A percentile compares a stretch with the other conserved stretches of the same genome.
These are phyloP conservation scores for Pisolithus marmoratus DNA, from an alignment of 768 basidiomycete genomes.

Conservation along the genomic window DNA sequence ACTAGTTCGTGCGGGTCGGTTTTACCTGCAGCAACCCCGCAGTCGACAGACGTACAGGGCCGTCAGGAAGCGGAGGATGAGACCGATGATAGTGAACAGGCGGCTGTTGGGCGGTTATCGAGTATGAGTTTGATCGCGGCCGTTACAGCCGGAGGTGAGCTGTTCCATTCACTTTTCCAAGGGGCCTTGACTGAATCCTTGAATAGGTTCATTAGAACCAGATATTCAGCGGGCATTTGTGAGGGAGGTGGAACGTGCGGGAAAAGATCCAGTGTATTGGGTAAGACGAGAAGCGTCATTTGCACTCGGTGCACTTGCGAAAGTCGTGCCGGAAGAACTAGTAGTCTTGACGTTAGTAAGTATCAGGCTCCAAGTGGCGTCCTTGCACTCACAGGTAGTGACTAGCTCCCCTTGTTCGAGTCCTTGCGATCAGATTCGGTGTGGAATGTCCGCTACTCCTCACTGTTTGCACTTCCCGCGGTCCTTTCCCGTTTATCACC, in stretches of 20 bases:
- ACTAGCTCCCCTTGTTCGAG: constrained; percentile 78
- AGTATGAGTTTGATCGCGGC: constrained; percentile 94
- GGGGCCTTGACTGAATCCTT: constrained; percentile 4
- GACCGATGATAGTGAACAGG: constrained; percentile 53
- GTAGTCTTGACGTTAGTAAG: constrained; percentile 59
- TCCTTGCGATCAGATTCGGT: constrained; percentile 58
- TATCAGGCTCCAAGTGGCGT: constrained; percentile 7
- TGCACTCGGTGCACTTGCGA: constrained; percentile 83
- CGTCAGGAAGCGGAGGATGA: constrained; percentile 35
- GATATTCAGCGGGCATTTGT: constrained; percentile 62
- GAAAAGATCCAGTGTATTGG: constrained; percentile 63
- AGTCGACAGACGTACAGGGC: constrained; percentile 10
- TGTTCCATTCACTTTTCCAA: constrained; percentile 5
- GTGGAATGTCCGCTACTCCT: constrained; percentile 85
- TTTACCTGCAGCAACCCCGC: constrained; percentile 10
- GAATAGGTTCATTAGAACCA: constrained; percentile 47
- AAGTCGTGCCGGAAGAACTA: constrained; percentile 75
- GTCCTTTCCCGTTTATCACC: constrained; percentile 63
- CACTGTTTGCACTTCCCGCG: constrained; percentile 79
- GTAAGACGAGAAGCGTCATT: constrained; percentile 83
- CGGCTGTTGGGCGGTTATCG: constrained; percentile 77
- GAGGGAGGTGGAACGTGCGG: constrained; percentile 65
- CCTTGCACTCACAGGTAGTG: constrained; percentile 2
- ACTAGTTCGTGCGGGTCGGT: constrained; percentile 5
- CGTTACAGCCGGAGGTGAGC: constrained; percentile 70